A percentile compares a stretch with the other conserved stretches of the same genome.
Conservation (phyloP, 805 yeast genomes). For the Suhomyces canberraensis region DNA sequence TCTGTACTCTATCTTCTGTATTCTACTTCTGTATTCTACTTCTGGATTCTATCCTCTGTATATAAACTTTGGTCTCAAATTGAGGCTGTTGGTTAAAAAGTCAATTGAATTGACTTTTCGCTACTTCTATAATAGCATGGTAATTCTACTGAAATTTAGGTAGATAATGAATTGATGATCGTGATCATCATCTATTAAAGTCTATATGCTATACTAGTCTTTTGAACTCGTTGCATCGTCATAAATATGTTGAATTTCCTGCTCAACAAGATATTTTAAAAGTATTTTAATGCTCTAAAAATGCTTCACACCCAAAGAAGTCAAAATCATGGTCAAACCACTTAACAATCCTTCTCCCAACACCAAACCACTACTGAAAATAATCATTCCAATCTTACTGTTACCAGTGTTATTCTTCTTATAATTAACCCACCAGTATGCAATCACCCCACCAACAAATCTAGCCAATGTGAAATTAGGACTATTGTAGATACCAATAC, state of each 20-base stretch:
- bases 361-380: constrained; percentile 87
- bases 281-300: too few relatives aligned
- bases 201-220: too few relatives aligned
- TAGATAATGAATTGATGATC: too few relatives aligned
- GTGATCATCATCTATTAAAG: too few relatives aligned
- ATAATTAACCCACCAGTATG: constrained; percentile 52
- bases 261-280: too few relatives aligned
- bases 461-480: constrained; percentile 94
- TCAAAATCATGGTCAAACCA: constrained; percentile 73
- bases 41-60: constrained; percentile 3
- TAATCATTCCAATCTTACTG: constrained; percentile 71
- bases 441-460: constrained; percentile 79
- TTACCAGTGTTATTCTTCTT: constrained; percentile 25
- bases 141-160: too few relatives aligned
- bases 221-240: too few relatives aligned
- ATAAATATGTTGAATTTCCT: too few relatives aligned
- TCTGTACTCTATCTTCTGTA: constrained; percentile 3
- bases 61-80: too few relatives aligned
- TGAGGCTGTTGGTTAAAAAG: too few relatives aligned
- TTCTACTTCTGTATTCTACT: neutral
- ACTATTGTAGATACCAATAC: constrained; percentile 90
- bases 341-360: constrained; percentile 93
- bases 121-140: too few relatives aligned
- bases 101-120: too few relatives aligned
- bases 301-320: constrained; percentile 48